Base-by-base conservation (phyloP, 2,329 filamentous ascomycete species). In the Aspergillus quadrilineatus region DNA sequence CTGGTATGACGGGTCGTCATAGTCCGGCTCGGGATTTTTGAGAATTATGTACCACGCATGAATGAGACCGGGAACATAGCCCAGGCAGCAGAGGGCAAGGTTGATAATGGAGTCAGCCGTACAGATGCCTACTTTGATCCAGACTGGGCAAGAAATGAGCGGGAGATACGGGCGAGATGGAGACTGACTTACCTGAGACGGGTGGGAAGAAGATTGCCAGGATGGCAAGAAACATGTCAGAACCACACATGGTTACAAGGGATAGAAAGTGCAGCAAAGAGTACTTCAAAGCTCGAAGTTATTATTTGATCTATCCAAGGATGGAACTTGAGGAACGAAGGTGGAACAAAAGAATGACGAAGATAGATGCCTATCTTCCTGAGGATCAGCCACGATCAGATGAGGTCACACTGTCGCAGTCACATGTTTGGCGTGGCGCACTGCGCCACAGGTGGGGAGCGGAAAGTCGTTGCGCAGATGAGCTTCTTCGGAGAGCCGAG, bases 1-100 rank as follows among this genome's bases (percentile, higher is more conserved):
- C 64, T 90, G 84, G 75, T 94, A 92, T 55, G 80, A 74, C 32
- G 64, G 66, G 53, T 78, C 72, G 61, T 88, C 85, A 73, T 83
- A 83, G 57, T 87, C 81, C 65, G 78, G 75, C 59, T 97, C 93
- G 57, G 94, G 94, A 73, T 88, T 90, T 71, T 90, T 89, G 68
- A 90, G 85, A 76, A 99, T 97, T 75, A 97, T 96, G 82, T 97
- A 99, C 93, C 94, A 97, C 61, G 92, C 85, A 79, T 99, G 94
- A 2, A 99, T 79, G 49, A 97, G 88, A 59, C 93, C 93, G 17
- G 93, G 93, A 58, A 97, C 75, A 70, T 82, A 91, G 67, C 88
- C 89, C 22, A 93, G 85, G 53, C 85, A 72, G 75, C 89, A 94
- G 67, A 97, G 90, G 46, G 92, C 88, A 74, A 97, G 87, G 80